Percentiles rank a stretch among this genome's conserved stretches.
phyloP scores from a whole-genome alignment of 129 eudicot genomes.

The Chrysanthemum lavandulifolium region DNA sequence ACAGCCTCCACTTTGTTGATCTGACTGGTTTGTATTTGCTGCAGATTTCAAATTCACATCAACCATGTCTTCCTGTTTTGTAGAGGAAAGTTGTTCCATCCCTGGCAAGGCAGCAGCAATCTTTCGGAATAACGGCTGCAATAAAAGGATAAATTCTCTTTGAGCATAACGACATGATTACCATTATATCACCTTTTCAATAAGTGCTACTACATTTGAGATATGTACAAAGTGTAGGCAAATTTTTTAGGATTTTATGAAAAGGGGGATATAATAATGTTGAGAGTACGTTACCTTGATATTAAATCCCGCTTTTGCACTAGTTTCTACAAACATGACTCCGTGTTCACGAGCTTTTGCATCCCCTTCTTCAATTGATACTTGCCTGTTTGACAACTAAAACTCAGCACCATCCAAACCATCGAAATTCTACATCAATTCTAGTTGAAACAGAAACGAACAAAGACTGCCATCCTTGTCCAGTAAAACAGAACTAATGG shows the following conservation, averaged over 20 bases:
- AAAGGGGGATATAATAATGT: background rate
- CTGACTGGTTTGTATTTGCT: slow-evolving; percentile 44
- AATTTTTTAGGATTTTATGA: background rate
- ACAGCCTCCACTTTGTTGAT: slow-evolving; percentile 83
- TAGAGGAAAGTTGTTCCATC: slow-evolving; percentile 69
- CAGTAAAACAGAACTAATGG: slow-evolving; percentile 1
- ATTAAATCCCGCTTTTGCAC: slow-evolving; percentile 86
- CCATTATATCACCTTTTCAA: background rate
- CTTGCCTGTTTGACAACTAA: slow-evolving; percentile 57
- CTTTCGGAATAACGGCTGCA: slow-evolving; percentile 82
- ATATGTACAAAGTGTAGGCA: no score
- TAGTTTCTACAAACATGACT: slow-evolving; percentile 78
- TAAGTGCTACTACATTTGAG: background rate
- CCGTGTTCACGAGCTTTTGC: slow-evolving; percentile 61
- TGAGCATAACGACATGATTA: background rate
- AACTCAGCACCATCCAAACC: slow-evolving; percentile 2
- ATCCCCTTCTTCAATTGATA: slow-evolving; percentile 82
- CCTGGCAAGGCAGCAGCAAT: slow-evolving; percentile 88
- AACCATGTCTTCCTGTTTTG: slow-evolving; percentile 84
- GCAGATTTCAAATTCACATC: slow-evolving; percentile 73
- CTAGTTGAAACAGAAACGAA: background rate
- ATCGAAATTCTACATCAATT: background rate
- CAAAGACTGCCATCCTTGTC: background rate
- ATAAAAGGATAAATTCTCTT: slow-evolving; percentile 13
- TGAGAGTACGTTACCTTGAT: slow-evolving; percentile 51